Evolutionary conservation across 2,329 filamentous ascomycete genomes (phyloP), one percentile per base, ranked within the genome.

Genomic region (Trichoderma koningii): DNA sequence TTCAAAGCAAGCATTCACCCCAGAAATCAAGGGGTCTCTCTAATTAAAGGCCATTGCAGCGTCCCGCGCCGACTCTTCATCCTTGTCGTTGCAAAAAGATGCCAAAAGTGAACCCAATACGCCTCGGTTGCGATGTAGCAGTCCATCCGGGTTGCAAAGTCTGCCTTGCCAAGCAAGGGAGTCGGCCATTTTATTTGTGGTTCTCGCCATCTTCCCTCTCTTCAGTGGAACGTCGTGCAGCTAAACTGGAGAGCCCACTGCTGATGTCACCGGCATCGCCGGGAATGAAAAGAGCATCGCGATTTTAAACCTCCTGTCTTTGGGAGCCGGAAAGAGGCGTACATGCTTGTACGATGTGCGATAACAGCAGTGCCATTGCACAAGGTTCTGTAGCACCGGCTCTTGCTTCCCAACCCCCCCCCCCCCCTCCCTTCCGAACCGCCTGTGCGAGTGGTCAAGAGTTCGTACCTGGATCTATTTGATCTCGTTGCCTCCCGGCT

Each of bases 81-180:
- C 28, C 34, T 14, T 14, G 12, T 38, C 12, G 9, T 4, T 47
- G 38, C 19, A 17, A 57, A 48, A 9, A 19, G 12, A 14, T 15
- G 26, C 7, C 15, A 19, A 47, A 53, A 38, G 2, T 14, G 1
- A 14, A 38, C 12, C 34, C 12, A 38, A 38, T 45, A 55, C 60
- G 60, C 60, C 60, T 63, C 50, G 60, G 48, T 51, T 55, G 44
- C 44, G 47, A 63, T 23, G 50, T 51, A 63, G 52, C 60, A 45
- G 60, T 17, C 59, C 60, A 63, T 63, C 60, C 44, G 60, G 60
- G 60, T 63, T 38, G 42, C 21, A n/a, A 47, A 64, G 50, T 64
- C 53, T 64, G 61, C 53, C 61, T 64, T 64, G 61, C 51, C 38
- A 64, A 45, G 42, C 38, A 64, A 45, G 42, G 34, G 42, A 50